Percentiles rank a stretch among this genome's conserved stretches.
phyloP scores from a whole-genome alignment of 2,329 filamentous ascomycete species.

The Hypoxylon sp. region DNA sequence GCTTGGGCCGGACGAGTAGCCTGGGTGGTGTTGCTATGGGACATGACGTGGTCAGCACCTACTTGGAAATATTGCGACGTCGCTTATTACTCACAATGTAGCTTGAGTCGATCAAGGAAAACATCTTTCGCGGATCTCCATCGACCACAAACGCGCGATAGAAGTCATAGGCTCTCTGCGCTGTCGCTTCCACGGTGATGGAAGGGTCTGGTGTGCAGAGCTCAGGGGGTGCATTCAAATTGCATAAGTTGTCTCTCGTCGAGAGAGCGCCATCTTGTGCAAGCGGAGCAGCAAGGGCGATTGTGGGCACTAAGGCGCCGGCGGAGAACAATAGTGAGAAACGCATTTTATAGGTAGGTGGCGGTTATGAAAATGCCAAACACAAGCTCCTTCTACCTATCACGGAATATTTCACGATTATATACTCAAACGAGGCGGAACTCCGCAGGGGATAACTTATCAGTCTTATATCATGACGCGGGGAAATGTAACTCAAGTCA shows the following conservation, averaged over 20 bases:
- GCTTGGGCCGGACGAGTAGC: constrained; percentile 48
- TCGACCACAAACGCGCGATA: constrained; percentile 53
- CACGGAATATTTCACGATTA: constrained; percentile 10
- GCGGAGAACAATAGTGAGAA: constrained; percentile 38
- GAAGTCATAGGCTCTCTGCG: constrained; percentile 51
- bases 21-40: constrained; percentile 50
- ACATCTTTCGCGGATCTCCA: constrained; percentile 51
- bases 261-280: constrained; percentile 31
- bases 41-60: constrained; percentile 7
- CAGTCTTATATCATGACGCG: constrained; percentile 33
- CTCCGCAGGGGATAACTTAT: neutral
- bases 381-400: constrained; percentile 1
- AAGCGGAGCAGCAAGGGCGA: constrained; percentile 42
- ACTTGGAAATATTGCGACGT: too few species aligned
- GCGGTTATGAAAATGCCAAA: constrained; percentile 1
- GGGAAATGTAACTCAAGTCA: constrained; percentile 33
- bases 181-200: constrained; percentile 50
- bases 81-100: constrained; percentile 49
- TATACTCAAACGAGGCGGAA: constrained; percentile 17
- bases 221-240: constrained; percentile 46
- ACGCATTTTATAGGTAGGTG: constrained; percentile 42
- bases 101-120: constrained; percentile 50
- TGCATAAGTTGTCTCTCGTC: constrained; percentile 51
- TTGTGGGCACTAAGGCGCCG: constrained; percentile 41
- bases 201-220: constrained; percentile 49